phyloP scores from a whole-genome alignment of 129 eudicot genomes.

The Escallonia herrerae region DNA sequence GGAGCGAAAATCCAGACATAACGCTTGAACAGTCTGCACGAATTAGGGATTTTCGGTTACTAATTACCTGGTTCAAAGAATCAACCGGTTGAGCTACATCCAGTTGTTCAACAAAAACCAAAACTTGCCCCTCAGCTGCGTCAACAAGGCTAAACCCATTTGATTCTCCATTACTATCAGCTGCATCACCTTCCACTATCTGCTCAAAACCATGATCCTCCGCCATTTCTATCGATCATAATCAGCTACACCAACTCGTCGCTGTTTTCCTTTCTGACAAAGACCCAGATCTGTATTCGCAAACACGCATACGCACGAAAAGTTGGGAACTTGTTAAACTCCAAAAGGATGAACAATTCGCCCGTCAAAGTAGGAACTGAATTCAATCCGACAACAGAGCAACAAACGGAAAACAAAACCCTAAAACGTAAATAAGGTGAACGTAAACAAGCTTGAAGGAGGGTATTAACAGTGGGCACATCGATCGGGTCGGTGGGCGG shows the following conservation, averaged over 20 bases:
- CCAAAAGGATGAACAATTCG: no score
- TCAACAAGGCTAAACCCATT: slow-evolving; percentile 31
- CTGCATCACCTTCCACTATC: slow-evolving; percentile 29
- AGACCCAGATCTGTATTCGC: slow-evolving; percentile 30
- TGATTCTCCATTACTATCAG: slow-evolving; percentile 19
- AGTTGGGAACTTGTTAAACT: no score
- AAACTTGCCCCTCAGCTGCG: slow-evolving; percentile 2
- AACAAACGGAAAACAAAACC: no score
- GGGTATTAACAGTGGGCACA: no score
- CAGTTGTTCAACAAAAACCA: slow-evolving; percentile 7
- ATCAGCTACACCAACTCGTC: slow-evolving; percentile 14
- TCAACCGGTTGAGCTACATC: slow-evolving; percentile 21
- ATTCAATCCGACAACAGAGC: no score
- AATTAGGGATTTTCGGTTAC: not conserved
- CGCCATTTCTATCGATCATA: slow-evolving; percentile 45
- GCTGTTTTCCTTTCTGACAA: not conserved
- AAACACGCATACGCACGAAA: not conserved
- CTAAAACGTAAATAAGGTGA: no score
- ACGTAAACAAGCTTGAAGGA: no score
- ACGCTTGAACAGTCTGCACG: not conserved
- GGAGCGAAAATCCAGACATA: not conserved
- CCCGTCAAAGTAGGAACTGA: no score
- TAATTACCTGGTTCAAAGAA: slow-evolving; percentile 35
- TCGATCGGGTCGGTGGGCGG: no score
- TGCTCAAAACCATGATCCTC: slow-evolving; percentile 39